Evolutionary conservation across 2,329 filamentous ascomycete species (phyloP), one percentile per base, ranked within the genome.

Genomic region (Phoma sp.): DNA sequence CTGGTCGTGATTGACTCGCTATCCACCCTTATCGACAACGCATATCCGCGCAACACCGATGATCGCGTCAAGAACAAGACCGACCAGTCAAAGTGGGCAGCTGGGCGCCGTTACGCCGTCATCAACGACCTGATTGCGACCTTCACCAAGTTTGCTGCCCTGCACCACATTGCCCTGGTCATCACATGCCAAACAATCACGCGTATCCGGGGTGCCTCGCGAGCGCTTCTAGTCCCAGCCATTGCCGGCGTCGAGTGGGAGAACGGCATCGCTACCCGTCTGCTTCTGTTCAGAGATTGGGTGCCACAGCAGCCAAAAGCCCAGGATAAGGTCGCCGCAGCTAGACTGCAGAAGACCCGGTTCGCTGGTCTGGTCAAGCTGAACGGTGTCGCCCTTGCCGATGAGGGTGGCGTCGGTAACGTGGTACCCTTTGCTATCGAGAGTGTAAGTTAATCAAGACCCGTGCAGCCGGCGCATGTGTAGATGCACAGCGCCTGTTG

Each of bases 181-280:
- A 73, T 95, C 19, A 82, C 92, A 43, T 92, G 88, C 33, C 92
- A 96, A 71, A 91, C 89, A 55, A 89, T 88, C 37, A 96, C 91
- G n/a, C 89, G 88, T 62, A 88, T 96, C 77, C 87, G 89, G 58
- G 80, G 81, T 4, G 87, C 84, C 60, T 82, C 78, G 61, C 84
- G 81, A 62, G 89, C 92, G 13, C 84, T 88, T 10, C 79, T 98
- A 43, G 84, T 88, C 48, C 89, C 92, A 15, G 86, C 91, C 36
- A 82, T 97, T 59, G 88, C 88, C 52, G 87, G 89, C 13, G 82
- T 81, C 19, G 85, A 89, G 37, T 97, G 93, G 93, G 92, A 96
- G 57, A 86, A 85, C 60, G 88, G 87, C 29, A 80, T 96, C 33
- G 85, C 86, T 58, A 90, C 86, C 37, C 83, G 92, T 49, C 74